Conservation (phyloP, 495 filamentous ascomycete genomes). For the Lineolata rhizophorae region DNA sequence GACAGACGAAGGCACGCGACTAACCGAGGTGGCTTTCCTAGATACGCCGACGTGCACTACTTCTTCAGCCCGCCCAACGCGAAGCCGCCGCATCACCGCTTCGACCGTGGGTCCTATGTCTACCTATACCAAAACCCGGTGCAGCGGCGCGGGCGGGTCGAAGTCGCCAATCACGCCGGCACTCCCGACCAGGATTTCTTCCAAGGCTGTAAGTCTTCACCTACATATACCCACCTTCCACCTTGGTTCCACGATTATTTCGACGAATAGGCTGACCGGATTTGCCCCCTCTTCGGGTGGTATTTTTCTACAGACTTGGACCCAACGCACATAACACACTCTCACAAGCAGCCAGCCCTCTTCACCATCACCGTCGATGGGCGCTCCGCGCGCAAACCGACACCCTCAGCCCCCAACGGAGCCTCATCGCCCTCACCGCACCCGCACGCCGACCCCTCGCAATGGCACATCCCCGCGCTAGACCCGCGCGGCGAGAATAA, state of each 20-base stretch:
- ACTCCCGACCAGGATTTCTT: constrained; percentile 80
- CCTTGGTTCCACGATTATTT: too few species aligned
- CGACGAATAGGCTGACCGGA: too few species aligned
- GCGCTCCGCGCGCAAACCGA: constrained; percentile 11
- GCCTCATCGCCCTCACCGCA: too few species aligned
- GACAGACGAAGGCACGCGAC: too few species aligned
- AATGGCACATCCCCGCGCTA: constrained; percentile 61
- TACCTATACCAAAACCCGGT: constrained; percentile 63
- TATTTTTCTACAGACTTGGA: constrained; percentile 39
- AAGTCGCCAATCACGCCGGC: constrained; percentile 75
- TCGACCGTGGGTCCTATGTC: constrained; percentile 74
- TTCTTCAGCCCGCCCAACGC: constrained; percentile 53
- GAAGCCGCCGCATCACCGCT: constrained; percentile 60
- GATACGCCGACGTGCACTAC: constrained; percentile 79
- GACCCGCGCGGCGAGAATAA: constrained; percentile 47
- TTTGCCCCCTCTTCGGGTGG: too few species aligned
- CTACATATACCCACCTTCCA: too few species aligned
- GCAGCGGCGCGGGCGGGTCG: constrained; percentile 45
- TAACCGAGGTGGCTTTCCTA: too few species aligned
- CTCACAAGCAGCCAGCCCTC: constrained; percentile 53
- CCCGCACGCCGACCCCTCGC: constrained; percentile 27
- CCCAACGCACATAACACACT: constrained; percentile 41
- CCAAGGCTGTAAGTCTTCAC: constrained; percentile 56
- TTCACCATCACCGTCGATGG: constrained; percentile 56
- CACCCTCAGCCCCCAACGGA: constrained; percentile 11